A percentile compares a stretch with the other conserved stretches of the same genome.
phyloP scores from a whole-genome alignment of 2,329 filamentous ascomycete species.

The Pezicula radicicola region DNA sequence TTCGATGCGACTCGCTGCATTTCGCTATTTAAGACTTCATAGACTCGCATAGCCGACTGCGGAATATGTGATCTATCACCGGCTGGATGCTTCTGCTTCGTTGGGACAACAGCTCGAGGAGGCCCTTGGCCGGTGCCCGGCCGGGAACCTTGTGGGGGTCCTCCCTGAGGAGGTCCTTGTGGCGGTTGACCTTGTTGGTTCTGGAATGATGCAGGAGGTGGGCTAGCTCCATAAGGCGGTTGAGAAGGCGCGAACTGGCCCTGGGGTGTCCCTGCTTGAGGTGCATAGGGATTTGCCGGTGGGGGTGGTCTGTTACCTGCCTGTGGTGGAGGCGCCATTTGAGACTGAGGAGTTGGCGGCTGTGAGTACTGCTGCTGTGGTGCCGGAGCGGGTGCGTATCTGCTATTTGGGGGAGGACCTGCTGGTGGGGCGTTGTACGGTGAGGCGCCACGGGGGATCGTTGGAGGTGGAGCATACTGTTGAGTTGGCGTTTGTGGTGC shows the following conservation, averaged over 20 bases:
- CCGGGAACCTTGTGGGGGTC: constrained; percentile 37
- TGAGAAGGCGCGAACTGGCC: constrained; percentile 61
- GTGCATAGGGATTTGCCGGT: constrained; percentile 40
- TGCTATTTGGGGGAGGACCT: constrained; percentile 64
- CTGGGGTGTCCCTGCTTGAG: constrained; percentile 38
- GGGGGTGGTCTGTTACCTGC: constrained; percentile 41
- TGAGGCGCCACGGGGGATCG: constrained; percentile 72
- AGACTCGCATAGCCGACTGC: constrained; percentile 69
- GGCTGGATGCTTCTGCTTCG: constrained; percentile 68
- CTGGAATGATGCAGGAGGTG: constrained; percentile 35
- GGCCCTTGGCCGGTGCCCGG: constrained; percentile 36
- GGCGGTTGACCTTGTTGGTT: constrained; percentile 33
- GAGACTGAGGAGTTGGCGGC: constrained; percentile 34
- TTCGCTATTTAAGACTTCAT: constrained; percentile 76
- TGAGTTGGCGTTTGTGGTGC: constrained; percentile 53
- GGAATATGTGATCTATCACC: constrained; percentile 93
- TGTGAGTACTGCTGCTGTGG: constrained; percentile 47
- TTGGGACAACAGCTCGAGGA: constrained; percentile 45
- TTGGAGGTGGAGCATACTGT: constrained; percentile 42
- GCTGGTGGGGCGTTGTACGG: constrained; percentile 82
- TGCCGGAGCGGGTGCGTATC: constrained; percentile 70
- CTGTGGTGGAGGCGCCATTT: constrained; percentile 37
- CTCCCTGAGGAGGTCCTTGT: constrained; percentile 39
- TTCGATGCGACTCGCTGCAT: constrained; percentile 85
- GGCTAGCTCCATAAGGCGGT: constrained; percentile 30